phyloP scores from a whole-genome alignment of 495 filamentous ascomycete genomes.

The Aspergillus affinis region DNA sequence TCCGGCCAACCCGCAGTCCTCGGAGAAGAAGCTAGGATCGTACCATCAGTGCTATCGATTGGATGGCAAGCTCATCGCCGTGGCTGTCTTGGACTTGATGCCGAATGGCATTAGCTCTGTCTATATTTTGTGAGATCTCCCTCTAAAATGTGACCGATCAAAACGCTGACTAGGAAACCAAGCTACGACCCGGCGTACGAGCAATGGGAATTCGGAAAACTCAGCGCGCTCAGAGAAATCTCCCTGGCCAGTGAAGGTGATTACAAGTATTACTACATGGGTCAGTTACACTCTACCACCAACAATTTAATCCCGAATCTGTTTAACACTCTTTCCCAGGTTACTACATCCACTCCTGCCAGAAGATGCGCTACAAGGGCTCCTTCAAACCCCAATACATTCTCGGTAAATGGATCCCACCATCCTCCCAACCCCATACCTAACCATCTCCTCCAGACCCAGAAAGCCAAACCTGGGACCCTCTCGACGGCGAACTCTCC shows the following conservation, averaged over 20 bases:
- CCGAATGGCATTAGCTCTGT: constrained; percentile 88
- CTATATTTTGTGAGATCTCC: constrained; percentile 70
- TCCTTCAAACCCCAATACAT: constrained; percentile 81
- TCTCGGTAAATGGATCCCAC: constrained; percentile 46
- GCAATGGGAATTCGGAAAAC: constrained; percentile 79
- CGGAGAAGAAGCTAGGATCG: constrained; percentile 70
- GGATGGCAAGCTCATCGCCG: constrained; percentile 82
- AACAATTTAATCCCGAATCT: neutral
- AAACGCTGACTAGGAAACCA: neutral
- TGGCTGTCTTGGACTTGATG: constrained; percentile 85
- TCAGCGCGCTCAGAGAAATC: constrained; percentile 84
- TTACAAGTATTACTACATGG: constrained; percentile 78
- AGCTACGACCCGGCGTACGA: constrained; percentile 81
- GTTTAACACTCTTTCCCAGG: constrained; percentile 35
- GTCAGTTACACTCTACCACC: constrained; percentile 33
- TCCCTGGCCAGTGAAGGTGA: constrained; percentile 70
- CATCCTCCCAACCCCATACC: constrained; percentile 1
- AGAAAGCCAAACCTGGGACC: constrained; percentile 71
- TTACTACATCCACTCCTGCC: constrained; percentile 70
- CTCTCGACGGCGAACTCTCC: constrained; percentile 65
- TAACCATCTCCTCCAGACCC: constrained; percentile 53
- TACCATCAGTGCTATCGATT: constrained; percentile 95
- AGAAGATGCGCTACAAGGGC: constrained; percentile 89
- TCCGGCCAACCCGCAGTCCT: constrained; percentile 41
- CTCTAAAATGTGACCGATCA: neutral